Conservation (phyloP, 768 basidiomycete species). For the Psilocybe subaeruginosa region DNA sequence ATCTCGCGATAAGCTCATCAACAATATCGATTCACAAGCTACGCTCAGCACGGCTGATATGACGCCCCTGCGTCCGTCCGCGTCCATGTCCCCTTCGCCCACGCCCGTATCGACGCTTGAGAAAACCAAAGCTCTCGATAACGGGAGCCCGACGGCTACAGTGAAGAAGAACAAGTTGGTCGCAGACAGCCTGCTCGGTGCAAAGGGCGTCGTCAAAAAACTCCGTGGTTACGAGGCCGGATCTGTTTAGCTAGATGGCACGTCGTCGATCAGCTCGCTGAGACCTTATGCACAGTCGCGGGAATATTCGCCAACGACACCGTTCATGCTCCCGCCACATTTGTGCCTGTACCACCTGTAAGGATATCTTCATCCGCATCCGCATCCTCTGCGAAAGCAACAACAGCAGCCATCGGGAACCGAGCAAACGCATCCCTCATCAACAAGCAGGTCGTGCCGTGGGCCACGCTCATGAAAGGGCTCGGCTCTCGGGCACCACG, state of each 20-base stretch:
- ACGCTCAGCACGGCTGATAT: slow-evolving; percentile 62
- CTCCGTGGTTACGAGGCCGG: background rate
- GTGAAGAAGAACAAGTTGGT: slow-evolving; percentile 25
- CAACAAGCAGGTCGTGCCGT: slow-evolving; percentile 66
- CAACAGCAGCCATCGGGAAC: background rate
- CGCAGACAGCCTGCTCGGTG: slow-evolving; percentile 40
- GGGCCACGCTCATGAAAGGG: slow-evolving; percentile 46
- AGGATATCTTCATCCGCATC: background rate
- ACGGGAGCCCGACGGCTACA: slow-evolving; percentile 26
- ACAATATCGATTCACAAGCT: slow-evolving; percentile 74
- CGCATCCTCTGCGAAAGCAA: too few relatives aligned
- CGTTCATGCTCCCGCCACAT: too few relatives aligned
- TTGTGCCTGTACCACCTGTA: slow-evolving; percentile 9
- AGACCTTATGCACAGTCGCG: slow-evolving; percentile 32
- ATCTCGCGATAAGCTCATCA: slow-evolving; percentile 74
- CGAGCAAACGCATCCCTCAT: slow-evolving; percentile 27
- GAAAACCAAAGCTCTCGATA: too few relatives aligned
- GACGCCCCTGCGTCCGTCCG: slow-evolving; percentile 32
- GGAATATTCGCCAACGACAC: slow-evolving; percentile 9
- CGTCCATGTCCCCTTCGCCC: too few relatives aligned
- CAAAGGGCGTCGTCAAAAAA: slow-evolving; percentile 10
- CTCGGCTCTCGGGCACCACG: slow-evolving; percentile 65
- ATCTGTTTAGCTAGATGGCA: slow-evolving; percentile 28
- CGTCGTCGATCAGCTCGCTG: slow-evolving; percentile 38
- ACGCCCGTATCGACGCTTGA: too few relatives aligned